Percentiles rank a stretch among this genome's conserved stretches.
These are phyloP conservation scores for Penicillium sp. DNA, from an alignment of 2,329 filamentous ascomycete species.

Conservation along the genomic window DNA sequence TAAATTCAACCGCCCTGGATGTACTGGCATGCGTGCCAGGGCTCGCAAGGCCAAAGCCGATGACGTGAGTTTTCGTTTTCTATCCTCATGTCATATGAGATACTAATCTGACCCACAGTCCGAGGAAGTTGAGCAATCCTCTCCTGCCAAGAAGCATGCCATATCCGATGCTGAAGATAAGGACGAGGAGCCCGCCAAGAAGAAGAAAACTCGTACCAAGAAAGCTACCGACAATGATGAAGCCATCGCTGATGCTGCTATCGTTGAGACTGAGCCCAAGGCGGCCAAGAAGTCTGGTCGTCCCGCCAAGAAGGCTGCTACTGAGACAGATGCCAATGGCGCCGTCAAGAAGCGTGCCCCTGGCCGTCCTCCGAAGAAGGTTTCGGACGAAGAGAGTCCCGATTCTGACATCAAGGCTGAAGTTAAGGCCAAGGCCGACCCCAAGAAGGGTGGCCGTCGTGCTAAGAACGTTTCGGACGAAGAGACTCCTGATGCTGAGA, in stretches of 20 bases:
- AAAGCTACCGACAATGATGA: conserved; percentile 14
- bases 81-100: neutral
- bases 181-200: conserved; percentile 17
- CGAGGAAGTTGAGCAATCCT: conserved; percentile 5
- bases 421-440: neutral
- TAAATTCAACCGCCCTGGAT: conserved; percentile 68
- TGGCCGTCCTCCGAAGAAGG: conserved; percentile 8
- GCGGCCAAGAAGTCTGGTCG: conserved; percentile 29
- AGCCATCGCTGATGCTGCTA: conserved; percentile 13
- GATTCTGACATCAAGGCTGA: neutral
- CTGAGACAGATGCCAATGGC: neutral
- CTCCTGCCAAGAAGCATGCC: neutral
- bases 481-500: neutral
- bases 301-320: neutral
- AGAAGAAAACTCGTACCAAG: conserved; percentile 3
- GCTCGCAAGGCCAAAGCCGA: neutral
- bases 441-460: neutral
- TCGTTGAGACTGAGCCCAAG: conserved; percentile 13
- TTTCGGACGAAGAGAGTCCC: neutral
- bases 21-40: conserved; percentile 58
- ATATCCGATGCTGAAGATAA: neutral
- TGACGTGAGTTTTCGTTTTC: neutral
- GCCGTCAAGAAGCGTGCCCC: conserved; percentile 1
- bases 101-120: neutral
- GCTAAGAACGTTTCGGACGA: neutral